Evolutionary conservation across 495 filamentous ascomycete species (phyloP).

Genomic region (Sporormia fimetaria): DNA sequence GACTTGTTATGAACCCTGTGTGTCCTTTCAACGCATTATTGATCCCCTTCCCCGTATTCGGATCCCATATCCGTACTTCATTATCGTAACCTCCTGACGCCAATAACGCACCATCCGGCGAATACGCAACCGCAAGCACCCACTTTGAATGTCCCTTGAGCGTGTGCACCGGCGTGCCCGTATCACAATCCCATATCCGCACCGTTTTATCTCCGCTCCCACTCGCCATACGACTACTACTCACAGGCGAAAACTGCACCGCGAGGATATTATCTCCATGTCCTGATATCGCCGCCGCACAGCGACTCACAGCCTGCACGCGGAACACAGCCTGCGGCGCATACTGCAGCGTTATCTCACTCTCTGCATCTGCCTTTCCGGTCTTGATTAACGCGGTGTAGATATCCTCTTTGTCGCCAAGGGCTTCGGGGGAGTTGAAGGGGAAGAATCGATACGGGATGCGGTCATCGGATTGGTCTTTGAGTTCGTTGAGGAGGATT

Average conservation of each 20-base stretch:
- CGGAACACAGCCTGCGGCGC: slow-evolving; percentile 91
- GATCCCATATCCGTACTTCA: slow-evolving; percentile 80
- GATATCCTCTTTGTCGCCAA: slow-evolving; percentile 44
- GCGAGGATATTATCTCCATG: slow-evolving; percentile 89
- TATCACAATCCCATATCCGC: slow-evolving; percentile 91
- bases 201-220: slow-evolving; percentile 89
- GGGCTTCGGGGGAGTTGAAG: slow-evolving; percentile 16
- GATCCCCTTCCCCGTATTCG: slow-evolving; percentile 64
- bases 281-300: slow-evolving; percentile 76
- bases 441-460: slow-evolving; percentile 76
- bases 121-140: slow-evolving; percentile 82
- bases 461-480: slow-evolving; percentile 65
- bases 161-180: slow-evolving; percentile 77
- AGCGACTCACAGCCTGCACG: slow-evolving; percentile 82
- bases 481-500: slow-evolving; percentile 75
- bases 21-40: slow-evolving; percentile 79
- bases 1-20: slow-evolving; percentile 74
- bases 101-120: slow-evolving; percentile 66
- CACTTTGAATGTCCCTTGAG: slow-evolving; percentile 88
- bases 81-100: slow-evolving; percentile 95
- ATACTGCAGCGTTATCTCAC: slow-evolving; percentile 63
- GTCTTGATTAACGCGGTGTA: slow-evolving; percentile 60
- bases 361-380: slow-evolving; percentile 57
- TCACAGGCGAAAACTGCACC: slow-evolving; percentile 74
- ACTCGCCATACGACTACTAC: slow-evolving; percentile 70